Evolutionary conservation across 306 rosid genomes (phyloP), one percentile per base, ranked within the genome.

Genomic region (Sophora flavescens): DNA sequence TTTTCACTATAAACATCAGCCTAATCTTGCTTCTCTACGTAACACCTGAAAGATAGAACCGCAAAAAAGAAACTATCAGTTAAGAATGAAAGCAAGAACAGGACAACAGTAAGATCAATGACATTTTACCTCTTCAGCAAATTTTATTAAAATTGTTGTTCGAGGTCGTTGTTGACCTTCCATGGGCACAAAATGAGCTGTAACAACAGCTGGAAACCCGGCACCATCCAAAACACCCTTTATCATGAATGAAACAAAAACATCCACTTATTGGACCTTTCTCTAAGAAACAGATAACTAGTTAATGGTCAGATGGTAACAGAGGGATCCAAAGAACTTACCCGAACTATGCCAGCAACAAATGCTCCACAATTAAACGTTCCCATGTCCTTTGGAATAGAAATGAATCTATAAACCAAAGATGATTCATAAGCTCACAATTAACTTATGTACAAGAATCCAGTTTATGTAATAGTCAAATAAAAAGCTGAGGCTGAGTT

Each of bases 361-460:
- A 95, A 95, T 16, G 97, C 98, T 26, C 98, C 98, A 50, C 98
- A 95, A 64, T 95, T 92, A 84, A 92, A 95, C 15, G 98, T 91
- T 47, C 98, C 98, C 97, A 95, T 95, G 90, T 95, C 98, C 86
- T 92, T 95, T 7, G 98, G 98, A 72, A 95, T 90, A 45, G 97
- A 95, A 82, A 92, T 95, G 83, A 95, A 95, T 84, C 97, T 95
- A 83, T 51, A 62, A 72, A 62, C 73, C 63, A 81, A 80, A 81
- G 59, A 28, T 35, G 32, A 59, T 48, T 26, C 71, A 67, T 84
- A 70, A 79, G 82, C 72, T 68, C 60, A 72, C 70, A 1, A 62
- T 2, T 33, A 80, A 44, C 41, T 56, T 22, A 68, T 65, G 59
- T 28, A 72, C 14, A 62, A 68, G 57, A 22, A 58, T 69, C 44